Evolutionary conservation across 2,329 filamentous ascomycete genomes (phyloP).

Genomic region (Purpureocillium lavendulum): DNA sequence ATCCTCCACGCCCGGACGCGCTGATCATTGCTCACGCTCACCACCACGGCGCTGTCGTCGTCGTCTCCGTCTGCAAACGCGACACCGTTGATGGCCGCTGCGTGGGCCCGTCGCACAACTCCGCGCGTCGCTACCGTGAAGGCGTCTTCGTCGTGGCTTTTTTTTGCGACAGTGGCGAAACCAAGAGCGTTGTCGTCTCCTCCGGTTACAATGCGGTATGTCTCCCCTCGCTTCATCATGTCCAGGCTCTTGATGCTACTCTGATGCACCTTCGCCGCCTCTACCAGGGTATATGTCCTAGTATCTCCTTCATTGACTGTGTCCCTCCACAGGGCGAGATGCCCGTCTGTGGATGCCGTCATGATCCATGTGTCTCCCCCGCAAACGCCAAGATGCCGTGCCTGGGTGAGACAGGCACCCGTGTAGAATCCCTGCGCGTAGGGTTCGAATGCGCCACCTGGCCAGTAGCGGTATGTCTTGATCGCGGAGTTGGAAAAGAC

Average conservation of each 20-base stretch:
- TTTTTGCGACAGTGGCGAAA: conserved; percentile 30
- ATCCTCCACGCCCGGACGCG: conserved; percentile 47
- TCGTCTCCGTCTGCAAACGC: conserved; percentile 19
- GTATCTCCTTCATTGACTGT: too few species aligned
- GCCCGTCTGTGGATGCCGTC: conserved; percentile 76
- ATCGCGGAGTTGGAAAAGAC: conserved; percentile 79
- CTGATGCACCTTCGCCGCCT: conserved; percentile 57
- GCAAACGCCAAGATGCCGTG: conserved; percentile 30
- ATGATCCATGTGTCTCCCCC: conserved; percentile 34
- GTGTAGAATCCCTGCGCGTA: conserved; percentile 53
- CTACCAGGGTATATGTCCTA: conserved; percentile 16
- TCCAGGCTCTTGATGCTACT: conserved; percentile 67
- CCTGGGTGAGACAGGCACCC: conserved; percentile 67
- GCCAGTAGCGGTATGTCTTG: conserved; percentile 47
- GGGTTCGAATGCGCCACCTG: conserved; percentile 33
- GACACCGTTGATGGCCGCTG: conserved; percentile 60
- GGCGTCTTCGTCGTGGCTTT: conserved; percentile 7
- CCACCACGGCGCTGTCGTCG: conserved; percentile 15
- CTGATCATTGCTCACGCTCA: conserved; percentile 53
- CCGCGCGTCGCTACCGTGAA: conserved; percentile 15
- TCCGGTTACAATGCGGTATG: conserved; percentile 57
- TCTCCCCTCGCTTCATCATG: conserved; percentile 21
- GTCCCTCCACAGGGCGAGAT: conserved; percentile 37
- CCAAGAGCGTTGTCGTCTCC: conserved; percentile 84
- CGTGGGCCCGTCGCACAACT: conserved; percentile 48